These are phyloP conservation scores for Jatropha multifida DNA, from an alignment of 441 rosid genomes.

Conservation along the genomic window DNA sequence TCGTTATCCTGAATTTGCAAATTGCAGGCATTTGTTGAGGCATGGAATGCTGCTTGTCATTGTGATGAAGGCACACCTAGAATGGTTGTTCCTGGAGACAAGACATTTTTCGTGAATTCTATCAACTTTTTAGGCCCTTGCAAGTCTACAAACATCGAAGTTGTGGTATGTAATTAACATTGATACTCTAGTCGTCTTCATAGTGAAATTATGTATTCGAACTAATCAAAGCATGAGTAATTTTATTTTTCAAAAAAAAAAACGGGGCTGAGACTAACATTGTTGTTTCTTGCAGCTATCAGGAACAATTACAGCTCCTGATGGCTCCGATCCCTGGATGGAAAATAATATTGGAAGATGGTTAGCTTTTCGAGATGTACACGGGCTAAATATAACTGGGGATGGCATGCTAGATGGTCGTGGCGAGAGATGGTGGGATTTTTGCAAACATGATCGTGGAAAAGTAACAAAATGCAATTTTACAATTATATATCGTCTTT, in stretches of 20 bases:
- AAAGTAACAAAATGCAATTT: conserved; percentile 13
- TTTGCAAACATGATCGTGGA: conserved; percentile 40
- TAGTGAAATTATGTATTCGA: too few relatives aligned
- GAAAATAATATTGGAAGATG: conserved; percentile 20
- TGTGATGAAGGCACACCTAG: conserved; percentile 1
- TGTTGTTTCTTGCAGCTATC: conserved; percentile 18
- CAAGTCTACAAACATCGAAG: conserved; percentile 26
- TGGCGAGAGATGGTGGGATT: conserved; percentile 43
- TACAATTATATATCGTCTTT: not conserved
- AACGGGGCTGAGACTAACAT: not conserved
- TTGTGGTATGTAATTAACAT: conserved; percentile 30
- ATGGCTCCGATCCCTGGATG: conserved; percentile 29
- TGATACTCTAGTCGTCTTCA: too few relatives aligned
- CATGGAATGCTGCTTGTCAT: conserved; percentile 49
- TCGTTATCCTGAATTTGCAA: not conserved
- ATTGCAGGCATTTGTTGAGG: conserved; percentile 45
- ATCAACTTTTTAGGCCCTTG: conserved; percentile 51
- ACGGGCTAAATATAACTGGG: conserved; percentile 29
- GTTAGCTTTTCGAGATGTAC: conserved; percentile 21
- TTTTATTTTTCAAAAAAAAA: too few relatives aligned
- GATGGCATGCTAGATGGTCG: conserved; percentile 34
- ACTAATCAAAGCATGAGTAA: too few relatives aligned
- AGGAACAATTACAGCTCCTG: conserved; percentile 33
- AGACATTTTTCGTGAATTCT: conserved; percentile 38
- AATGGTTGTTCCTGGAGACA: conserved; percentile 39